Percentiles rank a stretch among this genome's conserved stretches.
phyloP scores from a whole-genome alignment of 2,329 filamentous ascomycete genomes.

The Venturia nashicola region DNA sequence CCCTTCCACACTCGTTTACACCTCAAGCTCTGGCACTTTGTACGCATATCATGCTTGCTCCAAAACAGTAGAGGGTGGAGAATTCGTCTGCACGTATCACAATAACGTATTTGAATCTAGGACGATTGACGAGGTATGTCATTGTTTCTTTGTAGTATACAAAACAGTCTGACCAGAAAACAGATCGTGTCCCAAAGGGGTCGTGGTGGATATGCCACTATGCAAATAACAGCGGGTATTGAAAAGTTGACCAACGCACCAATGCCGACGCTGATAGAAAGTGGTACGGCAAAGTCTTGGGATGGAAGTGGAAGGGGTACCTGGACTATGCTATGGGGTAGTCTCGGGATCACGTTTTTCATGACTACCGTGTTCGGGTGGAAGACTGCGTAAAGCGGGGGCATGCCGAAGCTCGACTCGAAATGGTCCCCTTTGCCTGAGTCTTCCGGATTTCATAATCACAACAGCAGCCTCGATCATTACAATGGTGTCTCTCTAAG shows the following conservation, averaged over 20 bases:
- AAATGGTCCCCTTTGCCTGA: not conserved
- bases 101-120: not conserved
- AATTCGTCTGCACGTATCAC: not conserved
- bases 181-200: not conserved
- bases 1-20: not conserved
- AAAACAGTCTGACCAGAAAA: not conserved
- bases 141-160: not conserved
- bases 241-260: not conserved
- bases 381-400: not conserved
- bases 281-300: not conserved
- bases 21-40: not conserved
- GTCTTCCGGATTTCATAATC: not conserved
- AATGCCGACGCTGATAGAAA: not conserved
- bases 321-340: not conserved
- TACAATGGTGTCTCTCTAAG: too few relatives aligned
- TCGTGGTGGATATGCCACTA: not conserved
- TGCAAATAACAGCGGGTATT: not conserved
- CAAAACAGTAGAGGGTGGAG: not conserved
- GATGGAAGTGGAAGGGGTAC: not conserved
- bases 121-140: not conserved
- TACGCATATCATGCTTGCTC: not conserved
- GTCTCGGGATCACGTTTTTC: not conserved
- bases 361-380: not conserved
- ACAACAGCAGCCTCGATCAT: too few relatives aligned
- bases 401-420: not conserved